phyloP scores from a whole-genome alignment of 2,329 filamentous ascomycete species.

The Exophiala lecanii-corni region DNA sequence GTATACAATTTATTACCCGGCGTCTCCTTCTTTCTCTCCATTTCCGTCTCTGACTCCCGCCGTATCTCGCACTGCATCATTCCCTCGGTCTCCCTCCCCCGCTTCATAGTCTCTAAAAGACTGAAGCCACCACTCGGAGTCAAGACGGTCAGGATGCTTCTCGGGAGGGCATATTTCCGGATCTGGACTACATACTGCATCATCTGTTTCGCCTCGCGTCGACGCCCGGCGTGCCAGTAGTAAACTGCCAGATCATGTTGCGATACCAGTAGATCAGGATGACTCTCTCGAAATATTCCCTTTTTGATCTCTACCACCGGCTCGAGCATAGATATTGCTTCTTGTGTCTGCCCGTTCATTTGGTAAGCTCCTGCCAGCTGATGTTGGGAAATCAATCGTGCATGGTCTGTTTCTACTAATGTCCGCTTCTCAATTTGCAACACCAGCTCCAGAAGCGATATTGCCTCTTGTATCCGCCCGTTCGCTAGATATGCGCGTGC shows the following conservation, averaged over 20 bases:
- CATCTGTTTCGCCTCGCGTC: neutral
- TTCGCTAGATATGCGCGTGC: constrained; percentile 22
- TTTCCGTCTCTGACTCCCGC: neutral
- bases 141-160: neutral
- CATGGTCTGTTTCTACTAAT: constrained; percentile 28
- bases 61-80: too few relatives aligned
- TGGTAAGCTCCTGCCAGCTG: constrained; percentile 18
- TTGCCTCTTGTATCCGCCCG: constrained; percentile 22
- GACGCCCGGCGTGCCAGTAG: neutral
- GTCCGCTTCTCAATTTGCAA: constrained; percentile 23
- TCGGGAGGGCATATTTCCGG: neutral
- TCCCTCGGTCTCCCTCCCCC: too few relatives aligned
- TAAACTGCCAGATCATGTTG: constrained; percentile 7
- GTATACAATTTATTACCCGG: too few relatives aligned
- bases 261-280: constrained; percentile 23
- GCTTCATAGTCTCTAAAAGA: neutral
- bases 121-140: neutral
- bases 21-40: neutral
- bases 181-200: neutral
- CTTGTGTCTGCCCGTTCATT: constrained; percentile 20
- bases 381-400: constrained; percentile 16
- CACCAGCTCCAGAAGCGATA: constrained; percentile 5
- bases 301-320: constrained; percentile 19
- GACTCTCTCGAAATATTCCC: constrained; percentile 26
- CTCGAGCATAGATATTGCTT: constrained; percentile 15